These are phyloP conservation scores for Raddia distichophylla DNA, from an alignment of 176 grass and related monocot species.

Conservation along the genomic window DNA sequence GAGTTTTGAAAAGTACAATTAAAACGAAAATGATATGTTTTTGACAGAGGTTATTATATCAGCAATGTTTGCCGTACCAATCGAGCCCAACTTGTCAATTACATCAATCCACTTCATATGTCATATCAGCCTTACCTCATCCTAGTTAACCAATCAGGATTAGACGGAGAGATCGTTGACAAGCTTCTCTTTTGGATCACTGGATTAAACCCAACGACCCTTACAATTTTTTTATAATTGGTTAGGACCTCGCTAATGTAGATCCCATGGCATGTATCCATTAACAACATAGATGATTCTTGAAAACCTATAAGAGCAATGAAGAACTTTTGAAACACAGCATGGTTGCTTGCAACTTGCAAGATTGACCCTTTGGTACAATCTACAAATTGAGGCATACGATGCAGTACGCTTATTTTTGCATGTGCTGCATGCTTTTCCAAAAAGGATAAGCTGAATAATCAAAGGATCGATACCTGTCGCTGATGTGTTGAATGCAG, in stretches of 20 bases:
- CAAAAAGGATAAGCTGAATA: not conserved
- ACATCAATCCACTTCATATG: not conserved
- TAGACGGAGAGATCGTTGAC: not conserved
- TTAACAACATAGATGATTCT: not conserved
- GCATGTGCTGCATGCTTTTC: constrained; percentile 16
- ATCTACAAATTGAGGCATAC: not conserved
- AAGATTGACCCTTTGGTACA: not conserved
- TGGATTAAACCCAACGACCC: not conserved
- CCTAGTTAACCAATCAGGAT: not conserved
- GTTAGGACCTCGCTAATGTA: not conserved
- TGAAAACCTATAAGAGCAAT: not conserved
- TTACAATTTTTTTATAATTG: not conserved
- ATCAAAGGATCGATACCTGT: constrained; percentile 2
- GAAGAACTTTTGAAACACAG: constrained; percentile 12
- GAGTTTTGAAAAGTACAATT: not conserved
- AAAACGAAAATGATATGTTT: not conserved
- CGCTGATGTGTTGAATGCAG: constrained; percentile 4
- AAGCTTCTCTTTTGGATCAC: constrained; percentile 10
- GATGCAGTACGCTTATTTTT: not conserved
- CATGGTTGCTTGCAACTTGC: constrained; percentile 3
- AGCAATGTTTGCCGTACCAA: not conserved
- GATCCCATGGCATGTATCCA: not conserved
- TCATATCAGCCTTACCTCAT: not conserved
- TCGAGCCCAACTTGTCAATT: not conserved
- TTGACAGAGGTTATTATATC: not conserved